These are phyloP conservation scores for Plasmopara halstedii DNA, from an alignment of 352 stramenopile species.

Conservation along the genomic window DNA sequence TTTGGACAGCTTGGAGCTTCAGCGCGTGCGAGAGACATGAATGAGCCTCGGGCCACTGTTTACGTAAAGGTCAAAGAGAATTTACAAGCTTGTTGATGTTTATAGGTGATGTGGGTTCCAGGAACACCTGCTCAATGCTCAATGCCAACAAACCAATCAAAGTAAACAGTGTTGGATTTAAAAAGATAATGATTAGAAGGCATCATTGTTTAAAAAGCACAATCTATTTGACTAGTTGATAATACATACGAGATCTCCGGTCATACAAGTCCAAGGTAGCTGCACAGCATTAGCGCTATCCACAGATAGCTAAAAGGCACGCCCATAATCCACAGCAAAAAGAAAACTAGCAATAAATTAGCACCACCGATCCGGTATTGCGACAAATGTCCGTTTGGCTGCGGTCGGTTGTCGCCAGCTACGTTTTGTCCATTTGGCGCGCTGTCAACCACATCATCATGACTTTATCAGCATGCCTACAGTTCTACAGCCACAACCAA, in stretches of 20 bases:
- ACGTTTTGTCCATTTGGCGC: constrained; percentile 18
- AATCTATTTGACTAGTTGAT: constrained; percentile 26
- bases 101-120: too few species aligned
- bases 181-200: too few species aligned
- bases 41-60: too few species aligned
- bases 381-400: constrained; percentile 33
- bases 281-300: constrained; percentile 70
- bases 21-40: too few species aligned
- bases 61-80: too few species aligned
- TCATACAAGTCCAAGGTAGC: constrained; percentile 65
- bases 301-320: constrained; percentile 74
- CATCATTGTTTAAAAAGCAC: too few species aligned
- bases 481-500: not conserved
- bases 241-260: constrained; percentile 19
- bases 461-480: not conserved
- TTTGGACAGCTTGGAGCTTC: too few species aligned
- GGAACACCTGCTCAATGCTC: too few species aligned
- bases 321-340: constrained; percentile 75
- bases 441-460: constrained; percentile 13
- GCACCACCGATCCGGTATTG: constrained; percentile 58
- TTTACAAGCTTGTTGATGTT: too few species aligned
- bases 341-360: constrained; percentile 68
- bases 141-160: too few species aligned
- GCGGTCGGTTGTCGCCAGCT: constrained; percentile 20
- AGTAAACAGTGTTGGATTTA: too few species aligned